Percentiles rank a stretch among this genome's conserved stretches.
Evolutionary conservation across 768 basidiomycete species (phyloP).

Genomic region (Leucosporidium scottii): DNA sequence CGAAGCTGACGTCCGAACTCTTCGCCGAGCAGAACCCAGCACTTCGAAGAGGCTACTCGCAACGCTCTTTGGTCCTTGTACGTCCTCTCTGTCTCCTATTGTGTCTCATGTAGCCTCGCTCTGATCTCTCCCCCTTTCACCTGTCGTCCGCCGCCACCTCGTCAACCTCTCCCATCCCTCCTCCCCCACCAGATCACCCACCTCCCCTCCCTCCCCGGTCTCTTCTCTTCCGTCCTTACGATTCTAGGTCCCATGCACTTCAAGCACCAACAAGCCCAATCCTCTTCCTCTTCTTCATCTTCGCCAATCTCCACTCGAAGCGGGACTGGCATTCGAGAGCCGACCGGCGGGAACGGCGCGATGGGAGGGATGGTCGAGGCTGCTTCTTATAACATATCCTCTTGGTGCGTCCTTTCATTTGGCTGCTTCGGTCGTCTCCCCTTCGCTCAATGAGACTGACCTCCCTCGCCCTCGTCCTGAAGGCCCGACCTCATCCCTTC

Average conservation of each 20-base stretch:
- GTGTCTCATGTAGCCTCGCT: no score
- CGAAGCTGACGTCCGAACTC: constrained; percentile 41
- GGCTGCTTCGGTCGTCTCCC: not conserved
- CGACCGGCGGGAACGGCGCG: not conserved
- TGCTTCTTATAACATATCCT: constrained; percentile 30
- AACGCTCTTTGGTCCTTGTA: constrained; percentile 69
- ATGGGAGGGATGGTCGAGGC: constrained; percentile 32
- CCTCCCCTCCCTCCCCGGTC: constrained; percentile 55
- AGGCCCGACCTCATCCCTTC: constrained; percentile 74
- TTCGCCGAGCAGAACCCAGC: constrained; percentile 59
- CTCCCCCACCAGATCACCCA: constrained; percentile 48
- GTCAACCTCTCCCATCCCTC: not conserved
- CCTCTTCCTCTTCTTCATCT: not conserved
- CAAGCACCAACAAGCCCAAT: constrained; percentile 2
- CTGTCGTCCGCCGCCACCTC: no score
- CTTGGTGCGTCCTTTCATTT: constrained; percentile 14
- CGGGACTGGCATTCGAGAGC: not conserved
- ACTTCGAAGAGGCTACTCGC: constrained; percentile 64
- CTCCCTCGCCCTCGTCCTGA: constrained; percentile 44
- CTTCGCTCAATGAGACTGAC: no score
- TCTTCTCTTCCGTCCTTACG: constrained; percentile 63
- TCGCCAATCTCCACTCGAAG: not conserved
- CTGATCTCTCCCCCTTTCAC: not conserved
- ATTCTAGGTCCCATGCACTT: constrained; percentile 63
- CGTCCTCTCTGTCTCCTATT: no score